phyloP scores from a whole-genome alignment of 345 rosid species.

The Odontarrhena argentea region DNA sequence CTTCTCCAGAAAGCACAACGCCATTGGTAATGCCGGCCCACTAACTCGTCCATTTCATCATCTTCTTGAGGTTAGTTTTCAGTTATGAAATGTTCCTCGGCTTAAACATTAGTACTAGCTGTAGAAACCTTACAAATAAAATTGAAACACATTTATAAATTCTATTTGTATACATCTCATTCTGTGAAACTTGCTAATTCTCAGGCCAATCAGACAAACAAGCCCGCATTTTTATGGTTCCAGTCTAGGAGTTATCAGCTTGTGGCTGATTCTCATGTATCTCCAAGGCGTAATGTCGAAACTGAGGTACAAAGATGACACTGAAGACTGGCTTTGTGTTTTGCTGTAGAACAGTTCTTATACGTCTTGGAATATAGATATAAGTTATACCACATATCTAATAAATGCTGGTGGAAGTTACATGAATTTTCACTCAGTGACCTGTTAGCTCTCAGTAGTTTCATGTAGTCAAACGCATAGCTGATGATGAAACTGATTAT shows the following conservation, averaged over 20 bases:
- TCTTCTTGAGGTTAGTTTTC: conserved; percentile 31
- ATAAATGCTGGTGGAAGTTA: background rate
- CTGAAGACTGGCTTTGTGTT: background rate
- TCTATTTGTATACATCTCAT: conserved; percentile 4
- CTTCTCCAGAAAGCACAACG: conserved; percentile 27
- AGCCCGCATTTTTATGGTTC: conserved; percentile 26
- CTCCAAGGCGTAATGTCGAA: conserved; percentile 20
- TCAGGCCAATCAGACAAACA: conserved; percentile 29
- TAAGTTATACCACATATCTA: background rate
- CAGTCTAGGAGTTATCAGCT: conserved; percentile 37
- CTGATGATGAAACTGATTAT: conserved; percentile 11
- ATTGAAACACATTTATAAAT: background rate
- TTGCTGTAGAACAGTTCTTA: background rate
- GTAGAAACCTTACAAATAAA: background rate
- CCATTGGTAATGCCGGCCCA: conserved; percentile 15
- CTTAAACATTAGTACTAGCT: background rate
- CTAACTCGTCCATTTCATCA: conserved; percentile 28
- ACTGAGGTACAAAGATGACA: conserved; percentile 32
- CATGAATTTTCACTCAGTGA: background rate
- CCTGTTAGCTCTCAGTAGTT: conserved; percentile 20
- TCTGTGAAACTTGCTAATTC: conserved; percentile 18
- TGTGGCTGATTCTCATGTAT: conserved; percentile 33
- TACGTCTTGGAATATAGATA: background rate
- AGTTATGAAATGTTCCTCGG: conserved; percentile 8
- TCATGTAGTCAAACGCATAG: background rate